Base-by-base conservation (phyloP, 2,329 filamentous ascomycete genomes). In the Madurella mycetomatis region DNA sequence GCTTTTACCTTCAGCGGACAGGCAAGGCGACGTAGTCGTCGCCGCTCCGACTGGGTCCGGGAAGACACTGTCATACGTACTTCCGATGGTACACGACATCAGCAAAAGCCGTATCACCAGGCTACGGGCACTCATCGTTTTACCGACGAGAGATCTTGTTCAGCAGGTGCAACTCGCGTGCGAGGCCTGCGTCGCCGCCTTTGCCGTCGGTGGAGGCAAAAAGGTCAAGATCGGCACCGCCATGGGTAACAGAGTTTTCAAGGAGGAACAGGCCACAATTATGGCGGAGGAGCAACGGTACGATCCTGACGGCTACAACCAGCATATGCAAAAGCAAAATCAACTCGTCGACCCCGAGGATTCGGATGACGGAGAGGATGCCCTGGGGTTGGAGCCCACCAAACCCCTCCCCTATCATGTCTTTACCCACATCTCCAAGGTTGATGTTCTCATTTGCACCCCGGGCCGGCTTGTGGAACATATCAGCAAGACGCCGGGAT, bases 21-120 rank as follows among this genome's bases (percentile, higher is more conserved):
- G 84, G 37, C 73, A 81, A 1, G 88, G 90, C 5, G 94, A 99
- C 68, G 72, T 99, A 4, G 86, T 95, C 43, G 86, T 99, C 2
- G 94, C 91, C 8, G 94, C 95, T 0, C 88, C 92, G 1, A 99
- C 94, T 0, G 94, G 94, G 9, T 97, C 94, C 0, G 94, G 94
- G 53, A 99, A 99, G 69, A 99, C 94, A 0, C 71, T 99, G 15
- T 88, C 92, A 0, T 99, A 99, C 65, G 83, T 92, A 0, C 74
- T 99, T 2, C 94, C 94, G 0, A 84, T 99, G 55, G 80, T 95
- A 4, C 83, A 90, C 44, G 85, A 87, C 48, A 75, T 99, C 47
- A 85, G 86, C 60, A 76, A 81, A 32, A 79, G 80, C 13, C 73
- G 74, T 18, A 78, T 84, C 11, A 88, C 87, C 0, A 81, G 82